phyloP scores from a whole-genome alignment of 768 basidiomycete genomes.

The Stropharia rugosoannulata region DNA sequence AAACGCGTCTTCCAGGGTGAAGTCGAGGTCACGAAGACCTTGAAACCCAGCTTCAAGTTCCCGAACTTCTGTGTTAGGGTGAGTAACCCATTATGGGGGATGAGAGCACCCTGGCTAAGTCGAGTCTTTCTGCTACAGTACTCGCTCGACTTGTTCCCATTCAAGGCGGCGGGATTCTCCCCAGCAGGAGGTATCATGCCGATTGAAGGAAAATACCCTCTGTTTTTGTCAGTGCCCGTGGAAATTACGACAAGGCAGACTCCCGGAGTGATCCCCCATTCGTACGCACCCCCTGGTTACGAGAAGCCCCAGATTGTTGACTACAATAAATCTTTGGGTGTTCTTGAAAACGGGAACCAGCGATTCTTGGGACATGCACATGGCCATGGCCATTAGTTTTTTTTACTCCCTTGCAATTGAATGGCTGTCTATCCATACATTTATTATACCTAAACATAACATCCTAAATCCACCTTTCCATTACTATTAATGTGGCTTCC shows the following conservation, averaged over 20 bases:
- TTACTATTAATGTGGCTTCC: no score
- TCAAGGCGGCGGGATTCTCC: slow-evolving; percentile 42
- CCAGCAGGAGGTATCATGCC: slow-evolving; percentile 7
- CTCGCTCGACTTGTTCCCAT: slow-evolving; percentile 39
- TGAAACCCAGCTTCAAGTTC: slow-evolving; percentile 42
- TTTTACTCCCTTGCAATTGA: no score
- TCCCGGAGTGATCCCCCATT: slow-evolving; percentile 37
- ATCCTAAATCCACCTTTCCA: no score
- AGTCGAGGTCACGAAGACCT: slow-evolving; percentile 40
- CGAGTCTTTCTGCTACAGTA: slow-evolving; percentile 35
- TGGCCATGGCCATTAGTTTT: slow-evolving; percentile 14
- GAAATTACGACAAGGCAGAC: slow-evolving; percentile 37
- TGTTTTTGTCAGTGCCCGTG: slow-evolving; percentile 38
- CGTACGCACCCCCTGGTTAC: slow-evolving; percentile 56
- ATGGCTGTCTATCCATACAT: no score
- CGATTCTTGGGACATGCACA: slow-evolving; percentile 33
- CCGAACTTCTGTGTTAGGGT: slow-evolving; percentile 48
- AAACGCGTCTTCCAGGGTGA: slow-evolving; percentile 48
- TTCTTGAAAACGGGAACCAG: slow-evolving; percentile 57
- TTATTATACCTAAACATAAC: no score
- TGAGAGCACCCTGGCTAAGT: not conserved
- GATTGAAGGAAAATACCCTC: slow-evolving; percentile 3
- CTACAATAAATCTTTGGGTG: slow-evolving; percentile 50
- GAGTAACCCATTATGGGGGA: slow-evolving; percentile 17
- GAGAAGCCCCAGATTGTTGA: slow-evolving; percentile 39